Base-by-base conservation (phyloP, 2,329 filamentous ascomycete species). In the Aspergillus pseudotamarii region DNA sequence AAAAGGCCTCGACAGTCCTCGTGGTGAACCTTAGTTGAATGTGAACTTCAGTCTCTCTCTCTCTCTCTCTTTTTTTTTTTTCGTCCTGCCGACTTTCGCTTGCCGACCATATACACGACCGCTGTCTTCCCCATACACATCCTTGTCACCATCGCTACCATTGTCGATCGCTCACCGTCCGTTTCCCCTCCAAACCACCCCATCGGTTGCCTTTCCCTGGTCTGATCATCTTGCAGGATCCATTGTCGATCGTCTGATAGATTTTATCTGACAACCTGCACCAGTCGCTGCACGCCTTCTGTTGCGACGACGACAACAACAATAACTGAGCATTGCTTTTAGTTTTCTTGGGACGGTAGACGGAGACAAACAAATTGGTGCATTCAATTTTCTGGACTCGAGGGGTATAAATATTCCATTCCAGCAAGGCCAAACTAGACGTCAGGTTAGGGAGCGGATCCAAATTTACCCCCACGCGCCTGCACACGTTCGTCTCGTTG, bases 1-100 rank as follows among this genome's bases (percentile, higher is more conserved):
- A 67, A 68, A 65, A 58, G 46, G 36, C 63, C 58, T 67, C 65
- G 56, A 56, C 57, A 50, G 30, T 66, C 64, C 64, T 59, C 62
- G 53, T 62, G 34, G 34, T 36, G 34, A 36, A 36, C 45, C 28
- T 23, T 34, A 36, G 28, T 23, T 55, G 11, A 55, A 55, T 34
- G 28, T 28, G 14, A 38, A 26, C 32, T 8, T 38, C 34, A 55
- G 32, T 58, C 34, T 34, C 21, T 53, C 46, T 51, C 23, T 26
- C 23, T 26, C 23, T 26, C 23, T 48, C 23, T 21, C 51, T 53
- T 50, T 51, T 48, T 28, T 21, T 54, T 46, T 55, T 48, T 53
- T 28, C 48, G 30, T 26, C 28, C 30, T 23, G 34, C 36, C n/a
- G 34, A 58, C 60, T 26, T 56, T 61, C 54, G 60, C 58, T 61